Evolutionary conservation across 441 rosid species (phyloP).

Genomic region (Erodium texanum): DNA sequence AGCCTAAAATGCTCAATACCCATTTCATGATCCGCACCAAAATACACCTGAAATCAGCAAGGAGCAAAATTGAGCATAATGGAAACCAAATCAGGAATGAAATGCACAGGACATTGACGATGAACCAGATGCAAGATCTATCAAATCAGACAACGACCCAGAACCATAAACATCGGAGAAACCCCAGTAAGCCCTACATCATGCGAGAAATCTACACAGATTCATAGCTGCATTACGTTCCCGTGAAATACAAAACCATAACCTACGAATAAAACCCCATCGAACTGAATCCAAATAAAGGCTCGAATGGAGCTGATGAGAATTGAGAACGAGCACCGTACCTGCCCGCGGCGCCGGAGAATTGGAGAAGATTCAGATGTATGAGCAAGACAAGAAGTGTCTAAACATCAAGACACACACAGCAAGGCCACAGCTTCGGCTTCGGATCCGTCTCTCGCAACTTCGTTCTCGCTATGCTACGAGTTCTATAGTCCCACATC

Average conservation of each 20-base stretch:
- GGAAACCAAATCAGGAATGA: neutral
- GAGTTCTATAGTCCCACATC: no score
- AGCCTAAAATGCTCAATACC: slow-evolving; percentile 1
- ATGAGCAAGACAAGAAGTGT: no score
- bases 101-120: neutral
- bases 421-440: no score
- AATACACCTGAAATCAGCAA: slow-evolving; percentile 14
- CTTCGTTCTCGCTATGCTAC: no score
- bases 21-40: slow-evolving; percentile 11
- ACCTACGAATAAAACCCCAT: neutral
- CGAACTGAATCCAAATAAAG: neutral
- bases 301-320: no score
- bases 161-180: neutral
- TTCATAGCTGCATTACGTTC: neutral
- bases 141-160: neutral
- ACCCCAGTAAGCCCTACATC: neutral
- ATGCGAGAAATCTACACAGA: neutral
- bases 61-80: neutral
- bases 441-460: no score
- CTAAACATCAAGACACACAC: no score
- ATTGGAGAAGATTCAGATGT: no score
- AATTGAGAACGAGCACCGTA: no score
- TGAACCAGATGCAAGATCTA: neutral
- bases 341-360: no score
- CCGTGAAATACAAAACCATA: neutral